Base-by-base conservation (phyloP, 2,329 filamentous ascomycete species). In the Aschersonia sp. region DNA sequence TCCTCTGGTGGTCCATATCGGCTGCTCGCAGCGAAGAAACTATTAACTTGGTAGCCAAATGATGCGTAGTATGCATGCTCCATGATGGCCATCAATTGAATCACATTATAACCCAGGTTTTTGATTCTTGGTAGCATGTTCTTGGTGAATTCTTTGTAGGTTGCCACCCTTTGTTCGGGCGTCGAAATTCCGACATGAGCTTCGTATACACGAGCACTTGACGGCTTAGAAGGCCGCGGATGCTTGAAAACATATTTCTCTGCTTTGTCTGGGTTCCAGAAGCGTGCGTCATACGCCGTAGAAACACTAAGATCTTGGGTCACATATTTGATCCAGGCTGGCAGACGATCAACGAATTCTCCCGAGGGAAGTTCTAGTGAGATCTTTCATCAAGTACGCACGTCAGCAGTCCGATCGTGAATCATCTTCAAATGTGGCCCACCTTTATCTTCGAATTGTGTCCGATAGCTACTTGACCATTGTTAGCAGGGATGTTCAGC, bases 51-150 rank as follows among this genome's bases (percentile, higher is more conserved):
- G 65, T 98, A 98, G 44, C 92, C 92, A 58, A 98, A 98, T 60
- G 90, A 97, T 58, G 92, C 92, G 63, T 98, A 98, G 73, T 98
- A 98, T 45, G 92, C 92, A 67, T 98, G 92, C 63, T 98, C 92
- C 90, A 98, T 98, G 60, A 98, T 76, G 43, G 92, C 92, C 92
- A 98, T 98, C 53, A 98, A 74, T 63, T 98, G 92, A 56, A 98
- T 97, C 47, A 89, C 85, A 62, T 98, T 97, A 72, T 98, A 98
- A 41, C 90, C 92, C 42, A 97, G 72, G 53, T 80, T 71, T 60
- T 89, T 83, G 68, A 98, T 97, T 49, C 90, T 79, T 12, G 90
- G 89, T 6, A 98, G 76, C 75, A 95, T 88, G 63, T 86, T 87
- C 58, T 81, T 75, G 2, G 90, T 97, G 64, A 98, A 98, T 67